Base-by-base conservation (phyloP, 345 rosid genomes). In the Gossypium sturtianum region DNA sequence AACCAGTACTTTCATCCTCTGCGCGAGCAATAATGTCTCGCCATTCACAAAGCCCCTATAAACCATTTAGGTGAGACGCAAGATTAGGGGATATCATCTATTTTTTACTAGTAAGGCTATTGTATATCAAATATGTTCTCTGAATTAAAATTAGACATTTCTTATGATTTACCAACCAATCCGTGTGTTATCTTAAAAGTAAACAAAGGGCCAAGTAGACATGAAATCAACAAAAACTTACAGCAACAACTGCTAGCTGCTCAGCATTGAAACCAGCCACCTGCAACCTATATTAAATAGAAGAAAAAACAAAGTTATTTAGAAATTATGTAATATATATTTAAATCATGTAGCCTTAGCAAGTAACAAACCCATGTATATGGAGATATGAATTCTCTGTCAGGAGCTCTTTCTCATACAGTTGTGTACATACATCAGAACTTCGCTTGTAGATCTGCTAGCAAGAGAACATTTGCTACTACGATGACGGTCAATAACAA, bases 1-100 rank as follows among this genome's bases (percentile, higher is more conserved):
- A 94, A 47, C 98, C 97, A 7, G 98, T 92, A 84, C 98, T 91
- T 81, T 94, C 98, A 76, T 94, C 98, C 74, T 91, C 91, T 63
- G 81, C 77, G 56, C 98, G 95, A 65, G 96, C 98, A 83, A 91
- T 74, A 66, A 5, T 80, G 83, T 94, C 97, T 74, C 97, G 89
- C 98, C 98, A 94, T 80, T 87, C 85, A 77, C 62, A 89, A 58
- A 94, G 95, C 22, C 91, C 97, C 98, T 94, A 78, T 75, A 83
- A 84, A 61, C 74, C 76, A 77, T 72, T 51, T 73, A 74, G 74
- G 41, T 2, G 23, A 67, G 54, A 57, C 13, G 56, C 43, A 29
- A 19, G 44, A 45, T 12, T 60, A 47, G 12, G 12, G n/a, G 34
- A 17, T 7, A 11, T 8, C 45, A 45, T 44, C 15, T 60, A 41